Evolutionary conservation across 1,139 yeast species (phyloP), one percentile per base, ranked within the genome.

Genomic region (Pneumocystis murina): DNA sequence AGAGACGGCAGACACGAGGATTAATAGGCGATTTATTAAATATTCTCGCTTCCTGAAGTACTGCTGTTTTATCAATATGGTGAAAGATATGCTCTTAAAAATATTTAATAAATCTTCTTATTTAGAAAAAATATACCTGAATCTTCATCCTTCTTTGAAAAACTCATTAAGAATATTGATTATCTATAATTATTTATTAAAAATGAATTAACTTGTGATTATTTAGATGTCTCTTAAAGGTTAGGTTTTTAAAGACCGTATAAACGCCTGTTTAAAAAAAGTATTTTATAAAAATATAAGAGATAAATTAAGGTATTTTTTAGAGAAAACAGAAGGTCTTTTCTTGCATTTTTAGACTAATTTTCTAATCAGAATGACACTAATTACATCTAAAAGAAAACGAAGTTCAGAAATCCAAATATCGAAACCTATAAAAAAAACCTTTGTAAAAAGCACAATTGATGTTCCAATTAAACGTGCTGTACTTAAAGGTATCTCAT

Each of bases 11-110:
- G 75, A 86, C 86, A 70, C 84, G 86, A 41, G 97, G 88, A 71
- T 87, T 86, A 66, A 91, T 86, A 20, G 96, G 96, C 59, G 95
- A 82, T 68, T 92, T 89, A 77, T 91, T 91, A 81, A 92, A 94
- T 70, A 88, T 88, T 71, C 89, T 79, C 78, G 97, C 91, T 75
- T 91, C 96, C 77, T 92, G 99, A 75, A 87, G 91, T 68, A 94
- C 92, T 12, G 96, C 86, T 97, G 92, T 92, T 77, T 90, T 90
- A 76, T 92, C 98, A 66, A 96, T 48, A 24, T 48, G 55, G 24
- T 48, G 55, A 48, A 48, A 48, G 28, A 48, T 48, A 48, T 48
- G 55, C 14, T 48, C 55, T 48, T 17, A 48, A 48, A 48, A 24
- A 16, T 24, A 3, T 24, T 20, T 24, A 48, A 10, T 24, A 24